Evolutionary conservation across 1,284 basidiomycete species (phyloP), one percentile per base, ranked within the genome.

Genomic region (Leucoagaricus sp.): DNA sequence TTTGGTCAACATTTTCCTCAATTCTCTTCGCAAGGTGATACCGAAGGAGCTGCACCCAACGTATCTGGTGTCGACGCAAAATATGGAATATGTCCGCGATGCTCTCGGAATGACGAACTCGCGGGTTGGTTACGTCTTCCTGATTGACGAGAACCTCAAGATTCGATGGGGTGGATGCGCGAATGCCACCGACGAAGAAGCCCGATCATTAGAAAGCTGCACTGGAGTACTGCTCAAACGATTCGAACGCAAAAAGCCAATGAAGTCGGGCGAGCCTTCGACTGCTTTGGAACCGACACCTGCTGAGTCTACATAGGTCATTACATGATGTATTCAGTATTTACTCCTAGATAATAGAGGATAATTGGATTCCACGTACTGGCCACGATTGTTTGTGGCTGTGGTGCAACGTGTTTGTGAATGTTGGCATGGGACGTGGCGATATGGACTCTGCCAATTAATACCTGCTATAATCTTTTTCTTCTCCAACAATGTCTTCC

Each of bases 151-250:
- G 65, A 84, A 91, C 58, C 73, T 87, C 58, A 92, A 87, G 69
- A 84, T 99, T 50, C 84, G 97, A 17, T 99, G 96, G 97, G 96
- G 92, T 1, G 96, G 87, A 2, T 91, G 93, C 61, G 94, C 88
- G 1, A 89, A 93, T 66, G 91, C 95, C 0, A 89, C 84, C 59
- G 68, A 74, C 4, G 85, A 90, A 57, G 96, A 98, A 73, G 76
- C 80, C 0, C 75, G 83, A 55, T 83, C 87, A 10, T 73, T 98
- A 52, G 76, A 86, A 64, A 84, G 79, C 42, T 96, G 94, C 64
- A 83, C 87, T 0, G 83, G 85, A 2, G 88, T 94, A 1, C 76
- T 96, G 36, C 71, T 94, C 60, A 81, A 84, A 47, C 75, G 91
- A 52, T 66, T 82, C 19, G 72, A 76, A 53, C 52, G 56, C 15